These are phyloP conservation scores for Grifola frondosa DNA, from an alignment of 1,284 basidiomycete genomes.

Conservation along the genomic window DNA sequence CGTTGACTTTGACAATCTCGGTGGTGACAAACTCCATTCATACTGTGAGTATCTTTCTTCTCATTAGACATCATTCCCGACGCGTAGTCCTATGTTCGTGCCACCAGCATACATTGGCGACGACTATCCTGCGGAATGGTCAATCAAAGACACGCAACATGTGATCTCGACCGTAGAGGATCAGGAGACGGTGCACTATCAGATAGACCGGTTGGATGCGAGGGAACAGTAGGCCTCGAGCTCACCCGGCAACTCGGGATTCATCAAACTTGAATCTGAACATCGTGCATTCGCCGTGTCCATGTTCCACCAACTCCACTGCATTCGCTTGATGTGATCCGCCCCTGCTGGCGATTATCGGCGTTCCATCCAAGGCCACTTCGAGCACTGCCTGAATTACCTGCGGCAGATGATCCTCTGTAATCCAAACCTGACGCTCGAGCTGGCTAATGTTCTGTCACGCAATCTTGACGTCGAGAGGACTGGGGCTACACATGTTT, in stretches of 20 bases:
- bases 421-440: conserved; percentile 34
- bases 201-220: not conserved
- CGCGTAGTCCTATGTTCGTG: no score
- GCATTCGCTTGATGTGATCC: conserved; percentile 21
- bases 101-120: not conserved
- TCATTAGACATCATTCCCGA: no score
- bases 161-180: not conserved
- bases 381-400: conserved; percentile 40
- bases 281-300: conserved; percentile 18
- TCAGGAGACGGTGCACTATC: not conserved
- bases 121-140: not conserved
- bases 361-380: conserved; percentile 12
- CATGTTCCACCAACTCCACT: conserved; percentile 30
- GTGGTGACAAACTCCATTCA: no score
- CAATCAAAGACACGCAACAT: not conserved
- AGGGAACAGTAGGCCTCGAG: not conserved
- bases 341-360: conserved; percentile 15
- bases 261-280: conserved; percentile 10
- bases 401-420: conserved; percentile 35
- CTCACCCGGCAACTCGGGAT: not conserved
- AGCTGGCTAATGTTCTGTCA: conserved; percentile 31
- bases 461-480: conserved; percentile 20
- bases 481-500: conserved; percentile 27
- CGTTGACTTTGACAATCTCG: no score
- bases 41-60: no score